Conservation (phyloP, 495 filamentous ascomycete species). For the Penicillium steckii region DNA sequence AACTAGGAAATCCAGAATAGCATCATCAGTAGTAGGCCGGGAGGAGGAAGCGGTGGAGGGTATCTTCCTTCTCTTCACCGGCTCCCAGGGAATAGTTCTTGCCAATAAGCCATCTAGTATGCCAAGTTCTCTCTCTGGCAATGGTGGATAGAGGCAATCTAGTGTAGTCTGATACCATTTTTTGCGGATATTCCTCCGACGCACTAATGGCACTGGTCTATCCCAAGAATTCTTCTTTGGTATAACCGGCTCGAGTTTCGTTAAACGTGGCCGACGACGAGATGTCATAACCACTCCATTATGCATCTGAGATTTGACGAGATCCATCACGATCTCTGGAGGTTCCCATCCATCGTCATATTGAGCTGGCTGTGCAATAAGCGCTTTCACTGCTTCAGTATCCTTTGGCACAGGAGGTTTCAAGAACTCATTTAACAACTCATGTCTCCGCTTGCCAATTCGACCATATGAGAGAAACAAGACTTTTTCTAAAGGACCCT, state of each 20-base stretch:
- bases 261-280: constrained; percentile 18
- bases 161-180: constrained; percentile 59
- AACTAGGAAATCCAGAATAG: constrained; percentile 23
- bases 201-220: constrained; percentile 49
- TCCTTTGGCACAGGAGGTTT: constrained; percentile 33
- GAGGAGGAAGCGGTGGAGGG: constrained; percentile 1
- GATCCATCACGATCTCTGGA: constrained; percentile 27
- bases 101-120: constrained; percentile 56
- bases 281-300: constrained; percentile 20
- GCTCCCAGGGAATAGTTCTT: constrained; percentile 47
- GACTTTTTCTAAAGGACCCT: constrained; percentile 59
- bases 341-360: constrained; percentile 40
- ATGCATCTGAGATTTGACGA: constrained; percentile 39
- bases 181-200: constrained; percentile 56
- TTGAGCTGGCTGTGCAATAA: constrained; percentile 12
- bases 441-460: constrained; percentile 62
- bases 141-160: constrained; percentile 63
- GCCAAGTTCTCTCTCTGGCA: constrained; percentile 65
- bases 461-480: constrained; percentile 73
- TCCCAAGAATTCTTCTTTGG: constrained; percentile 66
- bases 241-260: constrained; percentile 50
- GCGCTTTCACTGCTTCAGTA: constrained; percentile 20
- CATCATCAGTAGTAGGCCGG: not conserved
- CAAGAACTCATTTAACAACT: constrained; percentile 55
- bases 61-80: constrained; percentile 33